phyloP scores from a whole-genome alignment of 306 rosid species.

The Cicer chorassanicum region DNA sequence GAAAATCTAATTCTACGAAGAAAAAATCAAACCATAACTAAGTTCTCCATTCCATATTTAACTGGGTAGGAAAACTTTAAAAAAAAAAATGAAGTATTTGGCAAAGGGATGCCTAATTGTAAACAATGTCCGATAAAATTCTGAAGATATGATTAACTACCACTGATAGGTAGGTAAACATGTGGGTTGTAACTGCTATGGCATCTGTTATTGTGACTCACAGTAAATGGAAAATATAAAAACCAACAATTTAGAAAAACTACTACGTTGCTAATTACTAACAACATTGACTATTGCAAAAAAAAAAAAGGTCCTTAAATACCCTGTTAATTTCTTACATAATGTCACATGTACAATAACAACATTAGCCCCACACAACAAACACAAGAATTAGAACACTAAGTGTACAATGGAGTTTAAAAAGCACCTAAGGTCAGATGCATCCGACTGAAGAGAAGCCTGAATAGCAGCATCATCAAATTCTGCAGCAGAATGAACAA shows the following conservation, averaged over 20 bases:
- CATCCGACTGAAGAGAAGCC: conserved; percentile 93
- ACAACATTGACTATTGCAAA: too few species aligned
- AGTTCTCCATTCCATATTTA: not conserved
- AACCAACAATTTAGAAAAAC: conserved; percentile 24
- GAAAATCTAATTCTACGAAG: not conserved
- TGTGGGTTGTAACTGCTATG: not conserved
- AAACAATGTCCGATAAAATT: not conserved
- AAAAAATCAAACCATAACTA: not conserved
- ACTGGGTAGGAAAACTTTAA: not conserved
- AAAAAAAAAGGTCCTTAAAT: not conserved
- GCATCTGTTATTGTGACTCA: not conserved
- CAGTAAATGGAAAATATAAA: conserved; percentile 6
- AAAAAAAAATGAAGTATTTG: not conserved
- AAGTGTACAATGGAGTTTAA: conserved; percentile 23
- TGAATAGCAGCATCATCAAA: conserved; percentile 77
- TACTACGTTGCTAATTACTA: not conserved
- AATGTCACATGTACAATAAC: conserved; percentile 19
- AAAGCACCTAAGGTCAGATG: conserved; percentile 82
- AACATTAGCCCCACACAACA: conserved; percentile 32
- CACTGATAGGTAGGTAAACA: not conserved
- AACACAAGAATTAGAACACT: conserved; percentile 29
- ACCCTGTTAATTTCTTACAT: conserved; percentile 31
- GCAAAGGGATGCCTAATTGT: not conserved
- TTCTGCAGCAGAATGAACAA: conserved; percentile 52
- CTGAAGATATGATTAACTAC: not conserved